A percentile compares a stretch with the other conserved stretches of the same genome.
These are phyloP conservation scores for Botrytis fabae DNA, from an alignment of 2,329 filamentous ascomycete genomes.

Conservation along the genomic window DNA sequence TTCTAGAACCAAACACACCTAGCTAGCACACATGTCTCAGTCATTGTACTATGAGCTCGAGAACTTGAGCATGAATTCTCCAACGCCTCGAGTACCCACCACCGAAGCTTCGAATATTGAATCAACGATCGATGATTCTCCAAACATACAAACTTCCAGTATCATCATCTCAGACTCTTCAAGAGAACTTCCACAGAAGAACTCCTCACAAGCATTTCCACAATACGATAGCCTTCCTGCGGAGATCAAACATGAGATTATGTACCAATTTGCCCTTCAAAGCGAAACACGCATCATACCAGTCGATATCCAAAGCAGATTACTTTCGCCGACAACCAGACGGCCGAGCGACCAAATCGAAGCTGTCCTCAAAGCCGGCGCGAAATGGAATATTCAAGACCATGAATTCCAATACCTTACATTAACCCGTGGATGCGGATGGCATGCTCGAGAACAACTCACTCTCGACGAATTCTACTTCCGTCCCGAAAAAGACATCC, in stretches of 20 bases:
- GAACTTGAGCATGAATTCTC: background rate
- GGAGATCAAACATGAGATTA: background rate
- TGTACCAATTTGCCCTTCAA: background rate
- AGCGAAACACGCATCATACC: background rate
- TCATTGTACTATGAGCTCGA: background rate
- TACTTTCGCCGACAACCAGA: background rate
- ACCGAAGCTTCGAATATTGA: background rate
- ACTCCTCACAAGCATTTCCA: background rate
- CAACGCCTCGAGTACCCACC: background rate
- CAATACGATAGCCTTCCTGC: background rate
- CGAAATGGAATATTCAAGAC: background rate
- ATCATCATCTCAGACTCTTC: background rate
- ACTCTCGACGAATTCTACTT: background rate
- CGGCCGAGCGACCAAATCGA: background rate
- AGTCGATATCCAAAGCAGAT: background rate
- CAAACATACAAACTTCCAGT: background rate
- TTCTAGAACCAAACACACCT: background rate
- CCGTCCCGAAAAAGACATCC: background rate
- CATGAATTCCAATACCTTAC: background rate
- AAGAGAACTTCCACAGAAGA: background rate
- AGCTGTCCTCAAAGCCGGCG: background rate
- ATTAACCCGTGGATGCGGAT: background rate
- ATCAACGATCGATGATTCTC: background rate
- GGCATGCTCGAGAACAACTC: background rate
- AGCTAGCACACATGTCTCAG: background rate